Conservation (phyloP, 257 asterid species). For the Rehmannia glutinosa region DNA sequence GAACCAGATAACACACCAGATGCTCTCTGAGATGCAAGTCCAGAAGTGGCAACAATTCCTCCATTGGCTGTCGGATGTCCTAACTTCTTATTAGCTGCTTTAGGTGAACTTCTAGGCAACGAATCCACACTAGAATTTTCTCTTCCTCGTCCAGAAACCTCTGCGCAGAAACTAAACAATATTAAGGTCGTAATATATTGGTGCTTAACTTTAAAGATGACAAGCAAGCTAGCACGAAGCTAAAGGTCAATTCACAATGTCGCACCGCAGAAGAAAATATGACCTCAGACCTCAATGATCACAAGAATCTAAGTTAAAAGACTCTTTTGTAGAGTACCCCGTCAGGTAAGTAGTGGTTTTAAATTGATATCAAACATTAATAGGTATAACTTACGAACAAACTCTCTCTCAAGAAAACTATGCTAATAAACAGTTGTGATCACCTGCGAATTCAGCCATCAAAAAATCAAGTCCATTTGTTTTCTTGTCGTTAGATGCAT, state of each 20-base stretch:
- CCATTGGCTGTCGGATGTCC: constrained; percentile 49
- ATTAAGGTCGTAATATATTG: constrained; percentile 11
- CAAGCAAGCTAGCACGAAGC: constrained; percentile 4
- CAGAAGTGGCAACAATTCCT: constrained; percentile 56
- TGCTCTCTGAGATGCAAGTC: constrained; percentile 76
- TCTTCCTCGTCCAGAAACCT: constrained; percentile 87
- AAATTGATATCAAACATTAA: constrained; percentile 1
- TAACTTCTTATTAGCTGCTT: constrained; percentile 63
- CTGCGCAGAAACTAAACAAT: constrained; percentile 37
- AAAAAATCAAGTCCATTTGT: constrained; percentile 84
- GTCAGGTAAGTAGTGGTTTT: neutral
- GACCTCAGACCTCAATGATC: neutral
- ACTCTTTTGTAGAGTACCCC: neutral
- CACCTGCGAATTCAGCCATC: constrained; percentile 98
- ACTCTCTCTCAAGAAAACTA: constrained; percentile 2
- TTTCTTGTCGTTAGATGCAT: constrained; percentile 49
- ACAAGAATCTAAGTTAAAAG: constrained; percentile 9
- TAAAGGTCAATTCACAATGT: constrained; percentile 11
- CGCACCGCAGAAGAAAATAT: neutral
- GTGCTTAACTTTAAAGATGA: neutral
- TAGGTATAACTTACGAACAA: neutral
- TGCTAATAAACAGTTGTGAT: constrained; percentile 16
- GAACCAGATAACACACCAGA: constrained; percentile 97
- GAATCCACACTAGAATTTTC: constrained; percentile 63
- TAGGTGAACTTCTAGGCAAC: constrained; percentile 67